Base-by-base conservation (phyloP, 2,329 filamentous ascomycete genomes). In the Scedosporium minutisporum region DNA sequence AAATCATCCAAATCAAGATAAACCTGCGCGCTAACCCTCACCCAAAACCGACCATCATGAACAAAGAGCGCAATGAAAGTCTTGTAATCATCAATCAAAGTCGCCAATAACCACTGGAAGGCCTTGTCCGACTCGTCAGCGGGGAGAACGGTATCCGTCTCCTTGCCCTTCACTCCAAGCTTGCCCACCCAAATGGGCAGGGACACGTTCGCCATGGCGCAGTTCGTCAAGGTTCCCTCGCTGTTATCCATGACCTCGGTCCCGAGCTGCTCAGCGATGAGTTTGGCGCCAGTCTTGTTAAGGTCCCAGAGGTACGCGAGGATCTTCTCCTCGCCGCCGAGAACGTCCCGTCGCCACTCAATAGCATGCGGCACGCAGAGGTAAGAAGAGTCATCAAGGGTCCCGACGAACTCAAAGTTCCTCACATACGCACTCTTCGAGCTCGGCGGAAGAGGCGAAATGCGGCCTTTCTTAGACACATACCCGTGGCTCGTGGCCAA, bases 1-100 rank as follows among this genome's bases (percentile, higher is more conserved):
- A 95, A 96, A 73, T 97, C 92, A 12, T 80, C 79, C 66, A 87
- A 71, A 27, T 91, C 90, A n/a, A 97, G 75, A 71, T 95, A 97
- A 0, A 95, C 82, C 78, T 96, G 92, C 14, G 84, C 90, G 70
- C 89, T 92, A 58, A 96, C 69, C 58, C 93, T 78, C 0, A 82
- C 78, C 89, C 89, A 96, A 71, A 87, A 82, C 61, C 79, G 79
- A 0, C 81, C 82, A 0, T 75, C 79, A 66, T 92, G 85, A 7
- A 80, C 73, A 63, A 85, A 85, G 2, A 89, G 70, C 1, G 87
- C 80, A 60, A 95, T 74, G 69, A 91, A 93, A 0, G 91, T 95
- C 62, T 87, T 80, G 71, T 86, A 83, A n/a, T 87, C 82, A 0
- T 75, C 68, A 14, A 85, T 73, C 65, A 90, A 69, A 3, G 69